These are phyloP conservation scores for Wickerhamomyces canadensis DNA, from an alignment of 805 yeast species.

Conservation along the genomic window DNA sequence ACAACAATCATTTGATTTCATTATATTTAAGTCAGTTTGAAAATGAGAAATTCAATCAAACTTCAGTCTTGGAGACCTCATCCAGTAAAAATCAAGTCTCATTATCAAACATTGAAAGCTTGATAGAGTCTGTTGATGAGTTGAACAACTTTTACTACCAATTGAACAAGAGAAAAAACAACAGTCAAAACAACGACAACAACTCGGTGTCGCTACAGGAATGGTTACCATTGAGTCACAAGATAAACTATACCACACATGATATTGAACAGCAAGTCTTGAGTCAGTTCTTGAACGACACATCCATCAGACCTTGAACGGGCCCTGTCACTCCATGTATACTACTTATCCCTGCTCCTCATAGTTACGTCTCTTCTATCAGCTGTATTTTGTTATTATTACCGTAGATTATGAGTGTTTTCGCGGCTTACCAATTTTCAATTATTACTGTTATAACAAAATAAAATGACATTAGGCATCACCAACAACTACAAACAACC, in stretches of 20 bases:
- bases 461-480: too few species aligned
- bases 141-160: constrained; percentile 22
- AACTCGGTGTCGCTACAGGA: constrained; percentile 16
- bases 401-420: too few species aligned
- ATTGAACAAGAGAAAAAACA: constrained; percentile 17
- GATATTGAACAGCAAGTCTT: constrained; percentile 23
- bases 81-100: constrained; percentile 14
- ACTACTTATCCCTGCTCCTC: background rate
- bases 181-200: constrained; percentile 2
- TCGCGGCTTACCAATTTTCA: too few species aligned
- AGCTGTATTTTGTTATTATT: too few species aligned
- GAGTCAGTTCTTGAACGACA: constrained; percentile 18
- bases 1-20: constrained; percentile 63
- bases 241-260: constrained; percentile 22
- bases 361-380: too few species aligned
- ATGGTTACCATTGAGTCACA: constrained; percentile 27
- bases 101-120: constrained; percentile 15
- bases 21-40: constrained; percentile 39
- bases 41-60: constrained; percentile 15
- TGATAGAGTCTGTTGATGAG: constrained; percentile 23
- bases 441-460: too few species aligned
- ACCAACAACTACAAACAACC: too few species aligned
- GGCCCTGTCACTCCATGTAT: too few species aligned
- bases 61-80: constrained; percentile 16
- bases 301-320: constrained; percentile 19